Base-by-base conservation (phyloP, 2,329 filamentous ascomycete genomes). In the Gremmenia infestans region DNA sequence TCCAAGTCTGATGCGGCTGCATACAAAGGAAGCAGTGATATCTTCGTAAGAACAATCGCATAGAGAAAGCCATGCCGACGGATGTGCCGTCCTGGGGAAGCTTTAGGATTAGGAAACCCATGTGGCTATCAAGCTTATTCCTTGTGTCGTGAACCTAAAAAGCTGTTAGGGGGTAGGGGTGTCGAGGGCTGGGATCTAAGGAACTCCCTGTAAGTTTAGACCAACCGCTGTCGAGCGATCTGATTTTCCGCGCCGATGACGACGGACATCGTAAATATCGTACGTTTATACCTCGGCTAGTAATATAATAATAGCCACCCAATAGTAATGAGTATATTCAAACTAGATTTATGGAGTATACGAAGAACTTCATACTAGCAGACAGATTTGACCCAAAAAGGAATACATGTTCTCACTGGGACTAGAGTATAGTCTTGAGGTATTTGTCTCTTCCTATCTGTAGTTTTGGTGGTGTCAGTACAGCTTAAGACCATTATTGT, bases 41-140 rank as follows among this genome's bases (percentile, higher is more conserved):
- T 12, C 25, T n/a, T 50, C 36, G 36, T 35, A 40, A 54, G 40
- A 43, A 48, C 12, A 36, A 12, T 45, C 40, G 11, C 19, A 37
- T 17, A 19, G 7, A 25, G 15, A 35, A 35, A 25, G 25, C 39
- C 43, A 22, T 19, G 40, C 19, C 42, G n/a, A 40, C 51, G 22
- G 11, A 23, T 39, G 17, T 37, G 37, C 42, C 32, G 28, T 23
- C 35, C 50, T 43, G 55, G 57, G 59, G 52, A 52, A 56, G 36
- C 48, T 59, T 45, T 19, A 14, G 42, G 19, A 50, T 36, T 19
- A 15, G 51, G 37, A 37, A 15, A 46, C 36, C 57, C 58, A 60
- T 62, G 58, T 65, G 62, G 57, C 48, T 40, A 55, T 58, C 58
- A 64, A 59, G 53, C 57, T 59, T 61, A 39, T 63, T 55, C 61